Percentiles rank a stretch among this genome's conserved stretches.
Evolutionary conservation across 2,329 filamentous ascomycete species (phyloP).

Genomic region (Immersiporthe knoxdaviesiana): DNA sequence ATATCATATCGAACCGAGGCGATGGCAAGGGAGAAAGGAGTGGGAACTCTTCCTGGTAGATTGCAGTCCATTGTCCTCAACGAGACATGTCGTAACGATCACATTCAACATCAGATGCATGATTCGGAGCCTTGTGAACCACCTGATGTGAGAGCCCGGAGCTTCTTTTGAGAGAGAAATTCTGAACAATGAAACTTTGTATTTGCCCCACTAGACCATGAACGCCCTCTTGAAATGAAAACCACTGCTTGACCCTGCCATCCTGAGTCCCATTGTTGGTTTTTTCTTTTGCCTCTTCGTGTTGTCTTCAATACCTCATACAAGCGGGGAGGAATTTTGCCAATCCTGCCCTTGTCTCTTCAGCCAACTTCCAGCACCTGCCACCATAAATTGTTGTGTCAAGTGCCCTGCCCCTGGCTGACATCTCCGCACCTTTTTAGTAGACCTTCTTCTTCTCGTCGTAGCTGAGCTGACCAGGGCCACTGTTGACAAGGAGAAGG

Average conservation of each 20-base stretch:
- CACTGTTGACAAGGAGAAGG: slow-evolving; percentile 96
- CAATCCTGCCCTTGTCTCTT: slow-evolving; percentile 14
- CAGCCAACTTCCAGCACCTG: slow-evolving; percentile 5
- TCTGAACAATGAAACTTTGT: neutral
- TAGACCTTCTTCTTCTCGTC: slow-evolving; percentile 99
- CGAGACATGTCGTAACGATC: neutral
- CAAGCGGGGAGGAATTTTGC: slow-evolving; percentile 15
- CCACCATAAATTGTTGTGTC: neutral
- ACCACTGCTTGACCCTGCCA: slow-evolving; percentile 17
- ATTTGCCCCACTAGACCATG: slow-evolving; percentile 19
- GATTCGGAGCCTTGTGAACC: neutral
- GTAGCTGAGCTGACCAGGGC: slow-evolving; percentile 94
- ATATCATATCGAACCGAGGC: neutral
- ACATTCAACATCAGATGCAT: neutral
- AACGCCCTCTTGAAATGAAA: slow-evolving; percentile 24
- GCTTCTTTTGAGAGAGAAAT: neutral
- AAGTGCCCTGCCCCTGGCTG: neutral
- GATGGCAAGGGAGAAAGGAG: neutral
- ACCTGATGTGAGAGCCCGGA: neutral
- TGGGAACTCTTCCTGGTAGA: neutral
- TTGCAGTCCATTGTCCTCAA: neutral
- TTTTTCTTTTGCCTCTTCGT: neutral
- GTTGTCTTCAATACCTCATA: slow-evolving; percentile 10
- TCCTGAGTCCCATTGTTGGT: slow-evolving; percentile 1
- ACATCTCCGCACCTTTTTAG: slow-evolving; percentile 47